These are phyloP conservation scores for Scheffersomyces parashehatae DNA, from an alignment of 1,139 yeast genomes.

Conservation along the genomic window DNA sequence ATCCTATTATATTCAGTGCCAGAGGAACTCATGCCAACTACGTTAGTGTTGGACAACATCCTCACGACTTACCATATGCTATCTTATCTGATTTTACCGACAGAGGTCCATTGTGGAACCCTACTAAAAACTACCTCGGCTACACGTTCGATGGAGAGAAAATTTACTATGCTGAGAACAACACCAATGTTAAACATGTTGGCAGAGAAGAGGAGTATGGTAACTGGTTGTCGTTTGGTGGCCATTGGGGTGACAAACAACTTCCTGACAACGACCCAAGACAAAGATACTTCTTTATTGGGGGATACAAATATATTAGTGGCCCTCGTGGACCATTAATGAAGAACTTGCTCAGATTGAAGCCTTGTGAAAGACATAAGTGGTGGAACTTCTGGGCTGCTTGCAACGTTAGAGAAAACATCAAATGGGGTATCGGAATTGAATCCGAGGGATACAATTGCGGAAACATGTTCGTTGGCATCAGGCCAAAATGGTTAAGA, in stretches of 20 bases:
- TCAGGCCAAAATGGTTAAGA: slow-evolving; percentile 52
- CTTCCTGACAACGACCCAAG: slow-evolving; percentile 68
- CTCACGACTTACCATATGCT: slow-evolving; percentile 91
- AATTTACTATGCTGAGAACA: slow-evolving; percentile 41
- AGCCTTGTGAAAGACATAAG: slow-evolving; percentile 80
- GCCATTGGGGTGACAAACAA: slow-evolving; percentile 90
- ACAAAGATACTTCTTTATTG: slow-evolving; percentile 77
- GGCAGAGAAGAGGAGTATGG: slow-evolving; percentile 68
- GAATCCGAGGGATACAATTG: slow-evolving; percentile 79
- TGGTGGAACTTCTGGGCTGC: slow-evolving; percentile 82
- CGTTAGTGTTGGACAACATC: slow-evolving; percentile 93
- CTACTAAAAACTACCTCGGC: slow-evolving; percentile 74
- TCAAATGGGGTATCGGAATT: slow-evolving; percentile 83
- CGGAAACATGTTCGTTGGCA: slow-evolving; percentile 56
- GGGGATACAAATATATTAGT: slow-evolving; percentile 85
- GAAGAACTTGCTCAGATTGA: slow-evolving; percentile 67
- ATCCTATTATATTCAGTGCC: slow-evolving; percentile 84
- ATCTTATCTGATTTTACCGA: slow-evolving; percentile 92
- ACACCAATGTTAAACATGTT: slow-evolving; percentile 41
- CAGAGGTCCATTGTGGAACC: slow-evolving; percentile 95
- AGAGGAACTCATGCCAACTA: slow-evolving; percentile 97
- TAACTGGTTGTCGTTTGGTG: slow-evolving; percentile 77
- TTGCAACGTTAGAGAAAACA: slow-evolving; percentile 73
- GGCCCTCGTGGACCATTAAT: slow-evolving; percentile 91
- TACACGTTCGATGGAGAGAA: slow-evolving; percentile 69